Evolutionary conservation across 2,329 filamentous ascomycete genomes (phyloP).

Genomic region (Dryadomyces sulphureus): DNA sequence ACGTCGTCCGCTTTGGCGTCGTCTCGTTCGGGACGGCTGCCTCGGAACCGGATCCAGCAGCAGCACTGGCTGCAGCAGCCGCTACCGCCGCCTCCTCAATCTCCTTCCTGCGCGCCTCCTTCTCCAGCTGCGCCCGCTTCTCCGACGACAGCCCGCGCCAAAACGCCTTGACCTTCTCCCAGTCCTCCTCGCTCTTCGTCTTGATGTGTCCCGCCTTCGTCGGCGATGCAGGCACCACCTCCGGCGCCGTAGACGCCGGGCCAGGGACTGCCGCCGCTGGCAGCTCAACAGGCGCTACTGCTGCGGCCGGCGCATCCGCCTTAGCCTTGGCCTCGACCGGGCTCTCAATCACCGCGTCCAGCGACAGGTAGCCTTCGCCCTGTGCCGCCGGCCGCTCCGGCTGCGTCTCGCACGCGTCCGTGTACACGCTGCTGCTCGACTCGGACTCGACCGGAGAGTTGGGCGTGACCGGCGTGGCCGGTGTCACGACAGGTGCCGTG

Average conservation of each 20-base stretch:
- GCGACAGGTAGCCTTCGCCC: conserved; percentile 53
- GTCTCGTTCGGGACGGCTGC: conserved; percentile 29
- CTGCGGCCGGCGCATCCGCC: background rate
- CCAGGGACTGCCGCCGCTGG: background rate
- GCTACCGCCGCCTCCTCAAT: background rate
- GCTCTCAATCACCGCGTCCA: conserved; percentile 56
- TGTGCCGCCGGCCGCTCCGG: conserved; percentile 51
- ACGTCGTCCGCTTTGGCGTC: conserved; percentile 11
- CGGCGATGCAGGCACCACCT: background rate
- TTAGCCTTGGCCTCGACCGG: conserved; percentile 22
- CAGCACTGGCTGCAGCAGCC: no score
- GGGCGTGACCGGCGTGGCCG: no score
- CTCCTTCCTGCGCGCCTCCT: conserved; percentile 35
- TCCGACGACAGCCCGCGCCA: conserved; percentile 53
- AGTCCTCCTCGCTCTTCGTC: conserved; percentile 28
- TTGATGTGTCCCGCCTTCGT: background rate
- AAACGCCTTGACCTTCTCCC: conserved; percentile 54
- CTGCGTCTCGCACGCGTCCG: conserved; percentile 62
- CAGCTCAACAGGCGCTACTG: background rate
- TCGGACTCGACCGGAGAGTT: background rate
- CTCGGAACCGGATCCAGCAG: no score
- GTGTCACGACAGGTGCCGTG: no score
- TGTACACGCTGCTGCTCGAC: conserved; percentile 49
- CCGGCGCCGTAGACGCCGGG: background rate
- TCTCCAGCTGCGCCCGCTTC: conserved; percentile 46